Percentiles rank a stretch among this genome's conserved stretches.
Conservation (phyloP, 495 filamentous ascomycete species). For the Amphirosellinia nigrospora region DNA sequence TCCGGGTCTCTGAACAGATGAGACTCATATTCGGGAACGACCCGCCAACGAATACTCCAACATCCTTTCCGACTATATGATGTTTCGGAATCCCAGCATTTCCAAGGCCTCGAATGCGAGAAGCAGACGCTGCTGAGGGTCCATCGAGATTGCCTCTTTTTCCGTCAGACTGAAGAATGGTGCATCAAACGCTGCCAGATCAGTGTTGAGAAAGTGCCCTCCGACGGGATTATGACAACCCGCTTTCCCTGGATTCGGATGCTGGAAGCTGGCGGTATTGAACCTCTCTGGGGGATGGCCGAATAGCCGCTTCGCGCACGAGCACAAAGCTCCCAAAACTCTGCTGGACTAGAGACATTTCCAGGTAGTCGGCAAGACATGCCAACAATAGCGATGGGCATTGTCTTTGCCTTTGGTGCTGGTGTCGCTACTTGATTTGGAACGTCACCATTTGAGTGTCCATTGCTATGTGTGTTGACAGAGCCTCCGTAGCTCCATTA, state of each 20-base stretch:
- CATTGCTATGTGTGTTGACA: conserved; percentile 30
- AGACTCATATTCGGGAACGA: conserved; percentile 84
- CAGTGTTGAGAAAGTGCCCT: conserved; percentile 75
- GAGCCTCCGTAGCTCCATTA: conserved; percentile 15
- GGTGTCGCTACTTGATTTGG: conserved; percentile 12
- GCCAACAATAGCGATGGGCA: conserved; percentile 64
- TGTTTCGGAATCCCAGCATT: conserved; percentile 86
- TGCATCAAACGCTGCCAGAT: conserved; percentile 80
- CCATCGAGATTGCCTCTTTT: conserved; percentile 76
- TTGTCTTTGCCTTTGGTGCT: conserved; percentile 32
- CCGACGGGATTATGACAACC: conserved; percentile 77
- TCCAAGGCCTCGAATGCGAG: conserved; percentile 86
- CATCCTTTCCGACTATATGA: conserved; percentile 72
- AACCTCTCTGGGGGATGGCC: conserved; percentile 75
- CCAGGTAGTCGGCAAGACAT: conserved; percentile 60
- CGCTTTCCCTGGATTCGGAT: conserved; percentile 75
- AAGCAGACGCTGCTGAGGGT: conserved; percentile 82
- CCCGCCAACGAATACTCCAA: conserved; percentile 86
- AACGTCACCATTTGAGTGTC: conserved; percentile 27
- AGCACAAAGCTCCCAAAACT: conserved; percentile 65
- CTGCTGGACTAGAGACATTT: conserved; percentile 58
- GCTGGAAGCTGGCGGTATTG: conserved; percentile 68
- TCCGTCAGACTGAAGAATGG: conserved; percentile 84
- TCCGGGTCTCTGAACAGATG: conserved; percentile 81
- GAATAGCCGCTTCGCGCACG: conserved; percentile 65